A percentile compares a stretch with the other conserved stretches of the same genome.
Conservation (phyloP, 257 asterid genomes). For the Rhazya stricta region DNA sequence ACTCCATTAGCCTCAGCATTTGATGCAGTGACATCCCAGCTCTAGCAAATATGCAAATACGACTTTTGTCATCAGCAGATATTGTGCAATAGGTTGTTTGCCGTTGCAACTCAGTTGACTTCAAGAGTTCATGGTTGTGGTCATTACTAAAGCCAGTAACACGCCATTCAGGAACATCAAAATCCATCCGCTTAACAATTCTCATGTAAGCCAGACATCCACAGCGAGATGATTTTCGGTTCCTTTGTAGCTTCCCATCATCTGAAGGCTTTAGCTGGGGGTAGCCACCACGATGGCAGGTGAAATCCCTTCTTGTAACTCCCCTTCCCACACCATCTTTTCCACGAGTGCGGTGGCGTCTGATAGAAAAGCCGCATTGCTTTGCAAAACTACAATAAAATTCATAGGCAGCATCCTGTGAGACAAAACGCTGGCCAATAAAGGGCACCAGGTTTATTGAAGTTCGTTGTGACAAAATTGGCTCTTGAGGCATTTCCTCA, state of each 20-base stretch:
- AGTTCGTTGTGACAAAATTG: conserved; percentile 46
- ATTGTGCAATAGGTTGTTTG: conserved; percentile 41
- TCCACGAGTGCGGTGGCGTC: conserved; percentile 56
- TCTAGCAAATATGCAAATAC: conserved; percentile 50
- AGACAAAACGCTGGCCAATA: conserved; percentile 52
- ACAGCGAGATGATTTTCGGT: conserved; percentile 53
- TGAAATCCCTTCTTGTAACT: conserved; percentile 53
- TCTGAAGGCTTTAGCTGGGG: conserved; percentile 46
- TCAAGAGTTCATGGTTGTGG: conserved; percentile 53
- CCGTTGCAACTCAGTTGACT: conserved; percentile 33
- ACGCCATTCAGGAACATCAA: conserved; percentile 54
- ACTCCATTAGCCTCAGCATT: conserved; percentile 58
- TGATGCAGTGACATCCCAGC: conserved; percentile 62
- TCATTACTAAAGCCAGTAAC: conserved; percentile 48
- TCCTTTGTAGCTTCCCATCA: conserved; percentile 43
- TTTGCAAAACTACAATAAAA: conserved; percentile 52
- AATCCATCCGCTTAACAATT: conserved; percentile 45
- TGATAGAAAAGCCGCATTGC: conserved; percentile 57
- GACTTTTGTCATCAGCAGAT: conserved; percentile 52
- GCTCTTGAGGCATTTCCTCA: conserved; percentile 39
- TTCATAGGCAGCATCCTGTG: conserved; percentile 60
- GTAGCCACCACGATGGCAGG: conserved; percentile 62
- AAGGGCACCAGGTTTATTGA: conserved; percentile 50
- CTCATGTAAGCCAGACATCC: conserved; percentile 64
- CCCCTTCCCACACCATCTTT: conserved; percentile 63